Conservation (phyloP, 2,329 filamentous ascomycete genomes). For the Ophiostoma fasciatum region DNA sequence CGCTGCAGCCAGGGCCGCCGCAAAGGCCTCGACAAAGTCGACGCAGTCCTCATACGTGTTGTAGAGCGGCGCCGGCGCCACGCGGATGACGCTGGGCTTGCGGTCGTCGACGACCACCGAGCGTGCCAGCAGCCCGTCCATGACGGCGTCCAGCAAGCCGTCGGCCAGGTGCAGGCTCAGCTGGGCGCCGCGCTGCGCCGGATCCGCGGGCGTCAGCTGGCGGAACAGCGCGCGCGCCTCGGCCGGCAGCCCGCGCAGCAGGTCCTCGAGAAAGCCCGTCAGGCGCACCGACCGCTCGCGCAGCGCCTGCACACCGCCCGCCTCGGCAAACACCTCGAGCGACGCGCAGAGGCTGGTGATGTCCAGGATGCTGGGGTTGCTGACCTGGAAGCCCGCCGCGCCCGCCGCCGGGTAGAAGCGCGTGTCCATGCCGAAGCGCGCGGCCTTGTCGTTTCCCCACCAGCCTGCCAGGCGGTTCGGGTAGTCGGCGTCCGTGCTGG, state of each 20-base stretch:
- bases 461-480: slow-evolving; percentile 61
- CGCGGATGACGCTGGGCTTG: slow-evolving; percentile 69
- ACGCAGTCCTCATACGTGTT: slow-evolving; percentile 55
- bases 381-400: slow-evolving; percentile 68
- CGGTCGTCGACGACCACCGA: slow-evolving; percentile 71
- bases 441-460: slow-evolving; percentile 72
- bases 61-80: slow-evolving; percentile 75
- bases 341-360: slow-evolving; percentile 61
- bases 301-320: slow-evolving; percentile 48
- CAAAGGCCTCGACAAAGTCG: slow-evolving; percentile 9
- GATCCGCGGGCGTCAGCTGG: slow-evolving; percentile 56
- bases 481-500: slow-evolving; percentile 27
- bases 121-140: slow-evolving; percentile 45
- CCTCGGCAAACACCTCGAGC: slow-evolving; percentile 59
- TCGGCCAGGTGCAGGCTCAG: slow-evolving; percentile 55
- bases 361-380: slow-evolving; percentile 69
- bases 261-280: slow-evolving; percentile 61
- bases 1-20: slow-evolving; percentile 2
- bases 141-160: slow-evolving; percentile 57
- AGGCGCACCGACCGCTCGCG: slow-evolving; percentile 56
- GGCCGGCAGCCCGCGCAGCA: slow-evolving; percentile 35
- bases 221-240: slow-evolving; percentile 28
- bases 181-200: slow-evolving; percentile 58
- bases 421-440: slow-evolving; percentile 73
- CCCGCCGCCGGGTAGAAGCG: slow-evolving; percentile 62